phyloP scores from a whole-genome alignment of 2,329 filamentous ascomycete species.

The Cladosporium austrohemisphaericum region DNA sequence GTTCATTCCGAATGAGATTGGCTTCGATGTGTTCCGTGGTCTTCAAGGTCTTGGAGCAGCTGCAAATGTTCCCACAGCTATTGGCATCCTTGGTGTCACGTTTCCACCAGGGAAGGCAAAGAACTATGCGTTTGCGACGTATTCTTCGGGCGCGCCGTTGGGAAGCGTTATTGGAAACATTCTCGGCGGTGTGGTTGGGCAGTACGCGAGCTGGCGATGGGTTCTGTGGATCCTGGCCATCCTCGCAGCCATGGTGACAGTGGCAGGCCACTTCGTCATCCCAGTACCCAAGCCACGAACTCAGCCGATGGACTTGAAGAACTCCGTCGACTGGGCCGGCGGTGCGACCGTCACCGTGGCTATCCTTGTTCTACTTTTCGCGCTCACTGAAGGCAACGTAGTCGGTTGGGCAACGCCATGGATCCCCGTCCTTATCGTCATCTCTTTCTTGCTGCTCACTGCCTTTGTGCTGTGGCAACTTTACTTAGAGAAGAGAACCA shows the following conservation, averaged over 20 bases:
- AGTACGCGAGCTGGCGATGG: slow-evolving; percentile 64
- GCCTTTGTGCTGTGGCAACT: slow-evolving; percentile 61
- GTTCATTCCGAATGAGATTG: slow-evolving; percentile 63
- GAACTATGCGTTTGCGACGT: slow-evolving; percentile 66
- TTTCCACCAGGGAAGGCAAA: slow-evolving; percentile 66
- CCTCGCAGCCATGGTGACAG: slow-evolving; percentile 54
- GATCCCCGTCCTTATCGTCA: slow-evolving; percentile 57
- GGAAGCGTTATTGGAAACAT: slow-evolving; percentile 64
- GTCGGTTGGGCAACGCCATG: slow-evolving; percentile 64
- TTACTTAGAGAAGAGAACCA: slow-evolving; percentile 52
- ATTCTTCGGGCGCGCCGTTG: slow-evolving; percentile 60
- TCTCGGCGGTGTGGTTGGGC: slow-evolving; percentile 59
- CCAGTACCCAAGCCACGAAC: slow-evolving; percentile 44
- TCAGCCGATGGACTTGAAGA: slow-evolving; percentile 32
- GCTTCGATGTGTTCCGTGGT: slow-evolving; percentile 63
- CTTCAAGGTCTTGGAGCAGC: slow-evolving; percentile 66
- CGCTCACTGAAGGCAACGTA: slow-evolving; percentile 65
- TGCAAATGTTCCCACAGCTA: slow-evolving; percentile 66
- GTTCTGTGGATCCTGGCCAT: slow-evolving; percentile 64
- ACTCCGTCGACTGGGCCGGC: slow-evolving; percentile 63
- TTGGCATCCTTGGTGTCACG: slow-evolving; percentile 65
- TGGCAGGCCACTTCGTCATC: slow-evolving; percentile 58
- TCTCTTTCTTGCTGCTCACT: slow-evolving; percentile 54
- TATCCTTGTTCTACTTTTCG: slow-evolving; percentile 61
- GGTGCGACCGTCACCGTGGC: slow-evolving; percentile 60